A percentile compares a stretch with the other conserved stretches of the same genome.
phyloP scores from a whole-genome alignment of 192 early-diverging fungal species.

The Chytriomyces sp. region DNA sequence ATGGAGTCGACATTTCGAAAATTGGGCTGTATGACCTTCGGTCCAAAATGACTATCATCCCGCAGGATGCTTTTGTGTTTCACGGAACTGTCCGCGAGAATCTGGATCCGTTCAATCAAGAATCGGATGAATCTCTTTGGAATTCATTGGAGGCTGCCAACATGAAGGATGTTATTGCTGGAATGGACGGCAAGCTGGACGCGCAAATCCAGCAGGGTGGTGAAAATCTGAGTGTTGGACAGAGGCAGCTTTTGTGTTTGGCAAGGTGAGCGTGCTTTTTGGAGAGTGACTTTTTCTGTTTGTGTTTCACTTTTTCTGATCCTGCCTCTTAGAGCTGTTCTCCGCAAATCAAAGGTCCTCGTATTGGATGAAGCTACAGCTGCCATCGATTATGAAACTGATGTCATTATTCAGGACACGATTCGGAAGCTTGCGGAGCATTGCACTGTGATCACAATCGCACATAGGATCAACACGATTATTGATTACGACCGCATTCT shows the following conservation, averaged over 20 bases:
- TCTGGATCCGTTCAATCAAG: slow-evolving; percentile 57
- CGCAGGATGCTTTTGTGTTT: slow-evolving; percentile 73
- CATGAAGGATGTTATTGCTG: slow-evolving; percentile 68
- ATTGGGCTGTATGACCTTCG: slow-evolving; percentile 79
- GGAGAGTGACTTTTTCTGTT: background rate
- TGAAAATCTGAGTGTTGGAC: slow-evolving; percentile 77
- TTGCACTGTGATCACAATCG: slow-evolving; percentile 56
- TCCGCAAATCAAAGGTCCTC: slow-evolving; percentile 75
- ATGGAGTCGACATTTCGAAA: slow-evolving; percentile 71
- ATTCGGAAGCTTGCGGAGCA: slow-evolving; percentile 56
- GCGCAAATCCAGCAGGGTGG: slow-evolving; percentile 60
- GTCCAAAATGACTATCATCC: slow-evolving; percentile 75
- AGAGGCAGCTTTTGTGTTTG: slow-evolving; percentile 83
- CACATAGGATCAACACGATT: slow-evolving; percentile 81
- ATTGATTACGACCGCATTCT: slow-evolving; percentile 67
- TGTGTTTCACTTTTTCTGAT: slow-evolving; percentile 30
- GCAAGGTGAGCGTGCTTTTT: slow-evolving; percentile 53
- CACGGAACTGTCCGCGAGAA: slow-evolving; percentile 66
- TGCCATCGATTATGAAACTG: slow-evolving; percentile 64
- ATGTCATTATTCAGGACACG: slow-evolving; percentile 74
- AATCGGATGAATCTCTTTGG: slow-evolving; percentile 55
- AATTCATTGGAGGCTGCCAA: slow-evolving; percentile 62
- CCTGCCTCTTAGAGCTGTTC: slow-evolving; percentile 55
- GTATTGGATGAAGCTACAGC: slow-evolving; percentile 90
- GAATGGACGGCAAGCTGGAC: slow-evolving; percentile 67